phyloP scores from a whole-genome alignment of 768 basidiomycete species.

The Leccinum longicurvipes region DNA sequence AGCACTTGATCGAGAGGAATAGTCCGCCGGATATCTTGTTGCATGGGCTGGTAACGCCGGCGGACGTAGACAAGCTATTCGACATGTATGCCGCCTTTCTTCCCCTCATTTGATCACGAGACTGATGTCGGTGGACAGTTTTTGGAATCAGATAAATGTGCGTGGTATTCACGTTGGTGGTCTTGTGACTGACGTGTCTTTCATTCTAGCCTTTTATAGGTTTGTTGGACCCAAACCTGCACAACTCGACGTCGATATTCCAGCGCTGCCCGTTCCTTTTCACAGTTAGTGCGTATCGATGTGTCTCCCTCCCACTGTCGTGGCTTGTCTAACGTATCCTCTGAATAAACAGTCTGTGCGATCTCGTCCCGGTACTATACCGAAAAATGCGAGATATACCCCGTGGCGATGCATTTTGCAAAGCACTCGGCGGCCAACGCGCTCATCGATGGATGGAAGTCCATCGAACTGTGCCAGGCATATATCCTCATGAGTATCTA shows the following conservation, averaged over 20 bases:
- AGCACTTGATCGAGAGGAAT: conserved; percentile 70
- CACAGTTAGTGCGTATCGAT: conserved; percentile 64
- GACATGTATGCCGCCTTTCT: conserved; percentile 55
- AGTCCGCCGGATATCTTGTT: conserved; percentile 80
- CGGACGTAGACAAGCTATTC: conserved; percentile 81
- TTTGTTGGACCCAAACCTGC: conserved; percentile 75
- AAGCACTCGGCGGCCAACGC: conserved; percentile 79
- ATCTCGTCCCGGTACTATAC: conserved; percentile 78
- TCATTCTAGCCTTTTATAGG: conserved; percentile 56
- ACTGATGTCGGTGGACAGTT: conserved; percentile 41
- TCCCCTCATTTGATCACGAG: not conserved
- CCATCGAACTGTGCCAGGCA: conserved; percentile 87
- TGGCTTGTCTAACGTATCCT: not conserved
- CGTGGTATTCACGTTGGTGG: conserved; percentile 16
- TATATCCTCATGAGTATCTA: conserved; percentile 87
- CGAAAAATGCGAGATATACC: conserved; percentile 80
- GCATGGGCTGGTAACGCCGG: conserved; percentile 72
- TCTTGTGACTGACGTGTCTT: conserved; percentile 1
- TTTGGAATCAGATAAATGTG: conserved; percentile 69
- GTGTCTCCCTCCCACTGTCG: not conserved
- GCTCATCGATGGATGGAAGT: conserved; percentile 78
- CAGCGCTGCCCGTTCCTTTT: conserved; percentile 87
- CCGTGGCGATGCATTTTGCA: conserved; percentile 87
- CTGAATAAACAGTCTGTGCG: conserved; percentile 63
- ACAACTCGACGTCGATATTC: conserved; percentile 76